Percentiles rank a stretch among this genome's conserved stretches.
Conservation (phyloP, 768 basidiomycete species). For the Pholiota conissans region DNA sequence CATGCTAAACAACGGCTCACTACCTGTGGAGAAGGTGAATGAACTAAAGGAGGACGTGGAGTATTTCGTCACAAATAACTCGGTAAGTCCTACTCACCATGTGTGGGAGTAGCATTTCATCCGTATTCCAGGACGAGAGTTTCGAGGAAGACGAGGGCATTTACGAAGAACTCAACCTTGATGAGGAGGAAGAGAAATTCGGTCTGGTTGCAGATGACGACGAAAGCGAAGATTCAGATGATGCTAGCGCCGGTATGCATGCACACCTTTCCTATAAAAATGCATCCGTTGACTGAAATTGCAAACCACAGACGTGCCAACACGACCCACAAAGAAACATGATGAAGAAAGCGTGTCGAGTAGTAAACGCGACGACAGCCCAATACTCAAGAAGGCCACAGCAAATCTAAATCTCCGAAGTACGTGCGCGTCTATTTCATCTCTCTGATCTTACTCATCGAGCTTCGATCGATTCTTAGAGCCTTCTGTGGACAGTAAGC, state of each 20-base stretch:
- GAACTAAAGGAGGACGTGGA: slow-evolving; percentile 90
- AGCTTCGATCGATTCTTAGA: slow-evolving; percentile 40
- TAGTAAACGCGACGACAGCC: slow-evolving; percentile 77
- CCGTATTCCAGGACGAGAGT: slow-evolving; percentile 75
- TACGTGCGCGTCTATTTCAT: slow-evolving; percentile 36
- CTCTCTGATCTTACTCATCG: slow-evolving; percentile 15
- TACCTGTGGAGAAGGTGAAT: slow-evolving; percentile 78
- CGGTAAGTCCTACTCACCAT: slow-evolving; percentile 50
- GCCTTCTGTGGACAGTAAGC: slow-evolving; percentile 65
- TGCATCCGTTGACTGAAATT: neutral
- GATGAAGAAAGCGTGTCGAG: slow-evolving; percentile 78
- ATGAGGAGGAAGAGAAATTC: slow-evolving; percentile 96
- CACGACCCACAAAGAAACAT: slow-evolving; percentile 72
- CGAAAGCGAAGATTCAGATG: slow-evolving; percentile 77
- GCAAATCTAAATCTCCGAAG: slow-evolving; percentile 68
- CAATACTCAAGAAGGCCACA: slow-evolving; percentile 75
- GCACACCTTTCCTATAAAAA: neutral
- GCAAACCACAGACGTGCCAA: slow-evolving; percentile 50
- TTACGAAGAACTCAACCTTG: slow-evolving; percentile 96
- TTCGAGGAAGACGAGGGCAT: slow-evolving; percentile 98
- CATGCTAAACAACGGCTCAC: slow-evolving; percentile 89
- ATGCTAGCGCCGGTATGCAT: slow-evolving; percentile 66
- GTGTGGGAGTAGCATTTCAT: neutral
- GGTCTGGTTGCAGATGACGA: slow-evolving; percentile 76
- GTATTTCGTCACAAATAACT: slow-evolving; percentile 96